These are phyloP conservation scores for Elongisporangium undulatum DNA, from an alignment of 352 stramenopile species.

Conservation along the genomic window DNA sequence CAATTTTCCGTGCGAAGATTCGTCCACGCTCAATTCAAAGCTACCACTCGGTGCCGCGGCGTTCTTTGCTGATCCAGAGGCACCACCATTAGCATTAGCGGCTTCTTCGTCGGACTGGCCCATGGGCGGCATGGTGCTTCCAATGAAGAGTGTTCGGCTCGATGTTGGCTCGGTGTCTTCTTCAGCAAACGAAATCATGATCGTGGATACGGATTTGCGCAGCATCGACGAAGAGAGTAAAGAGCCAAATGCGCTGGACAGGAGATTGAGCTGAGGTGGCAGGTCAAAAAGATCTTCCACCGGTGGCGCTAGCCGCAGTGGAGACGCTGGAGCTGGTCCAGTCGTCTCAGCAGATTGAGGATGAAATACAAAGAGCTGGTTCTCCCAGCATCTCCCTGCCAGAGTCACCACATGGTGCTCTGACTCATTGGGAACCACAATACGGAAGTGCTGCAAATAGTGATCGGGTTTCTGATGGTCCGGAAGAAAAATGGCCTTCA, in stretches of 20 bases:
- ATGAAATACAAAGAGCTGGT: constrained; percentile 67
- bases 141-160: constrained; percentile 34
- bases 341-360: constrained; percentile 1
- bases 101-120: constrained; percentile 8
- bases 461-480: constrained; percentile 52
- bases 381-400: constrained; percentile 70
- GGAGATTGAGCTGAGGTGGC: constrained; percentile 27
- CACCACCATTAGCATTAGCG: background rate
- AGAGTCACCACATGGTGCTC: constrained; percentile 54
- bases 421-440: constrained; percentile 72
- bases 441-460: constrained; percentile 46
- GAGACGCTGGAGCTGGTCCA: background rate
- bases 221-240: constrained; percentile 26
- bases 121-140: constrained; percentile 26
- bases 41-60: constrained; percentile 13
- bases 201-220: constrained; percentile 29
- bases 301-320: background rate
- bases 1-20: constrained; percentile 45
- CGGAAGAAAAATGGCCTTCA: constrained; percentile 66
- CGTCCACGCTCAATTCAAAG: constrained; percentile 65
- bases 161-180: constrained; percentile 10
- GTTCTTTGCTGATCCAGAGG: constrained; percentile 6
- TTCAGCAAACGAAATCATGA: constrained; percentile 41
- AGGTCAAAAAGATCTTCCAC: constrained; percentile 69
- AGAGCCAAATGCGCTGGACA: constrained; percentile 16